phyloP scores from a whole-genome alignment of 495 filamentous ascomycete genomes.

The Penicillium crystallinum region DNA sequence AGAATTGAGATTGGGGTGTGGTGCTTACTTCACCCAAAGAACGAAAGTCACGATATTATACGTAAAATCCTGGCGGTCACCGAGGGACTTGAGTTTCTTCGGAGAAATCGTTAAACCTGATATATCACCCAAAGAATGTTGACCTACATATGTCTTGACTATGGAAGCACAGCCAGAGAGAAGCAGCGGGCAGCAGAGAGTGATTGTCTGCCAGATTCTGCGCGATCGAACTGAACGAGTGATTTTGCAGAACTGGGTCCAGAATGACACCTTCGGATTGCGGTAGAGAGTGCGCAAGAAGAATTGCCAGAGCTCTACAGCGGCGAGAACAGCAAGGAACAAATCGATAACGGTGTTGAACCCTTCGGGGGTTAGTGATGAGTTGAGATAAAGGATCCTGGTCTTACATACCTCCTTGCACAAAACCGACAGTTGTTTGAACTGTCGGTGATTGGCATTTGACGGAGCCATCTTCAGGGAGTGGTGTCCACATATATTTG shows the following conservation, averaged over 20 bases:
- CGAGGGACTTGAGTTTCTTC: constrained; percentile 29
- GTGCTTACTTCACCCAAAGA: constrained; percentile 35
- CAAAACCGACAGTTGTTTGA: constrained; percentile 33
- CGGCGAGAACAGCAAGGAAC: constrained; percentile 27
- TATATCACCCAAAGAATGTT: too few relatives aligned
- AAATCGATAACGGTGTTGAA: constrained; percentile 35
- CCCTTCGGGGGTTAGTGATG: constrained; percentile 9
- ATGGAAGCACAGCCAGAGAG: constrained; percentile 33
- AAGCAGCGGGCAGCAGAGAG: constrained; percentile 28
- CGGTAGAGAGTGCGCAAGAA: constrained; percentile 27
- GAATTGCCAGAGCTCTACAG: constrained; percentile 35
- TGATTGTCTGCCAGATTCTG: constrained; percentile 34
- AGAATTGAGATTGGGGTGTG: not conserved
- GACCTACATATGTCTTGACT: constrained; percentile 34
- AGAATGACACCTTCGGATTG: constrained; percentile 22
- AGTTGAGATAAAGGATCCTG: not conserved
- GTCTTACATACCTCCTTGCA: constrained; percentile 28
- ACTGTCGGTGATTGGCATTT: constrained; percentile 29
- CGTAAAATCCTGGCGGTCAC: constrained; percentile 28
- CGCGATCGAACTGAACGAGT: constrained; percentile 26
- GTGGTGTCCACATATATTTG: constrained; percentile 39
- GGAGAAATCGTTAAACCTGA: too few relatives aligned
- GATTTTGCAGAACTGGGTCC: constrained; percentile 29
- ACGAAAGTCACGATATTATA: constrained; percentile 35
- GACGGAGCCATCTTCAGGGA: constrained; percentile 31